Conservation (phyloP, 345 rosid species). For the Tarenaya hassleriana region DNA sequence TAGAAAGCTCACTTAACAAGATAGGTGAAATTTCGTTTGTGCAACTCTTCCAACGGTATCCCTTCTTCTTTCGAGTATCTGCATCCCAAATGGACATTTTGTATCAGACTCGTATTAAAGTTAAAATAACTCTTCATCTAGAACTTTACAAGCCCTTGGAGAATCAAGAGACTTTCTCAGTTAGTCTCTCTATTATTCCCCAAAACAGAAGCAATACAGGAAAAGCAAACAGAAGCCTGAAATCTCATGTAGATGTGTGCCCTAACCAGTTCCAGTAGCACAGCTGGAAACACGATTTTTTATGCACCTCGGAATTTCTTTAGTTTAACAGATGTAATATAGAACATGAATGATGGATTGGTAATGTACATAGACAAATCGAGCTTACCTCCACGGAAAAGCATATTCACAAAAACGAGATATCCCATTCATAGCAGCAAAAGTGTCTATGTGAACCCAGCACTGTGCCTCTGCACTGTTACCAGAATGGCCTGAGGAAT, state of each 20-base stretch:
- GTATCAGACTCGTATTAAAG: conserved; percentile 2
- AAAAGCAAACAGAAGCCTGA: too few species aligned
- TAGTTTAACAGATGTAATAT: conserved; percentile 6
- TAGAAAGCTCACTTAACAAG: conserved; percentile 55
- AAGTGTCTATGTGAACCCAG: conserved; percentile 90
- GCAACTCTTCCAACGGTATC: conserved; percentile 46
- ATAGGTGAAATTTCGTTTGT: conserved; percentile 61
- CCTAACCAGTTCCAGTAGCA: too few species aligned
- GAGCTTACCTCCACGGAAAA: conserved; percentile 73
- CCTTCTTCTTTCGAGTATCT: conserved; percentile 97
- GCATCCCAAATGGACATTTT: conserved; percentile 22
- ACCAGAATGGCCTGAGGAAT: conserved; percentile 39
- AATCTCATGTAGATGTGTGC: too few species aligned
- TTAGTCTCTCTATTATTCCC: too few species aligned
- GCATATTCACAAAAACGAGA: conserved; percentile 82
- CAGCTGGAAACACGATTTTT: not conserved
- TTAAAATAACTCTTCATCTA: conserved; percentile 5
- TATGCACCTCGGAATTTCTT: conserved; percentile 9
- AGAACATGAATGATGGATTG: conserved; percentile 1
- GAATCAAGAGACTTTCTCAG: too few species aligned
- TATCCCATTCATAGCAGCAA: conserved; percentile 94
- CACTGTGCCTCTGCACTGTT: conserved; percentile 37
- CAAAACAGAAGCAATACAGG: too few species aligned
- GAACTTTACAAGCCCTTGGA: not conserved
- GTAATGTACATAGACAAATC: conserved; percentile 11